A percentile compares a stretch with the other conserved stretches of the same genome.
phyloP scores from a whole-genome alignment of 148 eudicot species.

The Salicornia ramosissima region DNA sequence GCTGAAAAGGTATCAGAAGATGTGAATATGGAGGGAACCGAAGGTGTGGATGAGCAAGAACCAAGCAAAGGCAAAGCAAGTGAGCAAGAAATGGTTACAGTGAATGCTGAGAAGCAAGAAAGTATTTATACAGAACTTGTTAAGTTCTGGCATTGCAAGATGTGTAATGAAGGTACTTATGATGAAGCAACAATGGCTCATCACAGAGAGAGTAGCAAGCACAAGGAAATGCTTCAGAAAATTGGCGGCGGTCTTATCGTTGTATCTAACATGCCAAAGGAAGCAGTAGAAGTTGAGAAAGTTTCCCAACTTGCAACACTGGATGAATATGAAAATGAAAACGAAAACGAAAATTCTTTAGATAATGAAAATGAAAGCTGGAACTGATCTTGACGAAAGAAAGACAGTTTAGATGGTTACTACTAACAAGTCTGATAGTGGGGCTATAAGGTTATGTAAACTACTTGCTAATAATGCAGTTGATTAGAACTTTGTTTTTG shows the following conservation, averaged over 20 bases:
- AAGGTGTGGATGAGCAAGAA: slow-evolving; percentile 1
- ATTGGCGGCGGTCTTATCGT: slow-evolving; percentile 29
- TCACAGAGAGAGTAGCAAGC: slow-evolving; percentile 30
- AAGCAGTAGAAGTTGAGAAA: slow-evolving; percentile 7
- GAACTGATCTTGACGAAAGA: too few relatives aligned
- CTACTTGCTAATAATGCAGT: too few relatives aligned
- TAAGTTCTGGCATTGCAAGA: slow-evolving; percentile 32
- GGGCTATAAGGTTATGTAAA: too few relatives aligned
- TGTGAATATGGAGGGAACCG: background rate
- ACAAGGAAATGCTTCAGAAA: slow-evolving; percentile 18
- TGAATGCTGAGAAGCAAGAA: background rate
- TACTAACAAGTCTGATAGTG: too few relatives aligned
- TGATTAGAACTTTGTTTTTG: too few relatives aligned
- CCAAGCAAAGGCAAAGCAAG: background rate
- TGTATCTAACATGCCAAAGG: slow-evolving; percentile 18
- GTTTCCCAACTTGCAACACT: background rate
- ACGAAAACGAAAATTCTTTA: too few relatives aligned
- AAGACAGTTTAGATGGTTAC: too few relatives aligned
- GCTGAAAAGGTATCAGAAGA: background rate
- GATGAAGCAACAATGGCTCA: slow-evolving; percentile 28
- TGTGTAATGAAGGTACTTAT: slow-evolving; percentile 25
- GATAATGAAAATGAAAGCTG: too few relatives aligned
- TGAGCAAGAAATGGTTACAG: background rate
- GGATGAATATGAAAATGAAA: background rate
- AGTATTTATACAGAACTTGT: slow-evolving; percentile 1